Conservation (phyloP, 1,284 basidiomycete genomes). For the Moniliella sp. region DNA sequence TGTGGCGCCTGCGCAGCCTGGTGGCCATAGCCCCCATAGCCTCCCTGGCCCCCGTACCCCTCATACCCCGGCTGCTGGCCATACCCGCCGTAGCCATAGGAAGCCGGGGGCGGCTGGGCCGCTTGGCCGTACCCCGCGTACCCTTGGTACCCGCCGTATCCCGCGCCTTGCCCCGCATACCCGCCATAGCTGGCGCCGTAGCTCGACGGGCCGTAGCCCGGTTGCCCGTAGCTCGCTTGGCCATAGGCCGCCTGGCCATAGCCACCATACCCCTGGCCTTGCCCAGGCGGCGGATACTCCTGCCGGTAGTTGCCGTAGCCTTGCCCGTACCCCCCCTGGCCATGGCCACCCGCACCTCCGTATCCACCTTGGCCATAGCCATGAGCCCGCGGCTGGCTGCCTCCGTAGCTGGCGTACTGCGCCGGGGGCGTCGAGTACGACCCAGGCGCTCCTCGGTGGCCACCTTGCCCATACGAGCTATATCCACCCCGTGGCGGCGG, state of each 20-base stretch:
- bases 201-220: neutral
- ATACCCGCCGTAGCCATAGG: slow-evolving; percentile 4
- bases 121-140: slow-evolving; percentile 1
- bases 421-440: too few relatives aligned
- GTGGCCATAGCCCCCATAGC: slow-evolving; percentile 5
- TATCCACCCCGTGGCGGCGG: neutral
- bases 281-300: slow-evolving; percentile 1
- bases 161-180: slow-evolving; percentile 7
- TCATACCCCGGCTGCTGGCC: slow-evolving; percentile 3
- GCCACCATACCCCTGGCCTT: slow-evolving; percentile 5
- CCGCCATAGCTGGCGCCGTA: slow-evolving; percentile 5
- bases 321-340: slow-evolving; percentile 4
- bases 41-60: neutral
- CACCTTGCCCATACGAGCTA: neutral
- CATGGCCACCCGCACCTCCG: neutral
- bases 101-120: too few relatives aligned
- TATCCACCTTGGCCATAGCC: neutral
- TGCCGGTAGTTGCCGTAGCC: slow-evolving; percentile 2
- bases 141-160: slow-evolving; percentile 5
- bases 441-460: too few relatives aligned
- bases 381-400: neutral
- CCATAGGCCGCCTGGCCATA: slow-evolving; percentile 3
- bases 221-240: neutral
- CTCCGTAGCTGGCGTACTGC: too few relatives aligned
- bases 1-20: slow-evolving; percentile 1